Percentiles rank a stretch among this genome's conserved stretches.
These are phyloP conservation scores for Myxozyma geophila DNA, from an alignment of 805 yeast species.

Conservation along the genomic window DNA sequence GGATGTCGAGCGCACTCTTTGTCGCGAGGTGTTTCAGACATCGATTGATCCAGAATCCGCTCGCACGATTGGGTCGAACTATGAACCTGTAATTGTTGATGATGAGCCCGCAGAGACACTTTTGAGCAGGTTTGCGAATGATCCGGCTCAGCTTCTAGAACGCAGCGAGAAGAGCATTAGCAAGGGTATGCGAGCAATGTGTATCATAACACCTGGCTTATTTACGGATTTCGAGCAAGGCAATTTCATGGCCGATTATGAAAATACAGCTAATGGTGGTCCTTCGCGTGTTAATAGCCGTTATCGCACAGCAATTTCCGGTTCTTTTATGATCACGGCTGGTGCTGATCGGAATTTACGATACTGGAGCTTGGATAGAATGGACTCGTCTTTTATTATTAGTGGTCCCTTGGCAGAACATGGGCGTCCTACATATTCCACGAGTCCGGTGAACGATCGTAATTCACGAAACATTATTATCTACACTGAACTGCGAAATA, in stretches of 20 bases:
- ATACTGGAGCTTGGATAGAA: constrained; percentile 46
- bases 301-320: constrained; percentile 11
- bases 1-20: constrained; percentile 70
- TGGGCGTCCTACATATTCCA: constrained; percentile 20
- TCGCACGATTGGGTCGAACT: constrained; percentile 18
- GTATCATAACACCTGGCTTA: constrained; percentile 25
- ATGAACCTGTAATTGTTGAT: constrained; percentile 39
- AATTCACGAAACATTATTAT: constrained; percentile 7
- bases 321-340: constrained; percentile 42
- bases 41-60: constrained; percentile 12
- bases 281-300: neutral
- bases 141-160: constrained; percentile 30
- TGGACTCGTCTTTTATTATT: constrained; percentile 43
- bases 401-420: constrained; percentile 43
- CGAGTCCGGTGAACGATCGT: constrained; percentile 1
- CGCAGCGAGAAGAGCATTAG: constrained; percentile 23
- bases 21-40: constrained; percentile 51
- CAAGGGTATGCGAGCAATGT: constrained; percentile 36
- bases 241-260: constrained; percentile 18
- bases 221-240: constrained; percentile 18
- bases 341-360: constrained; percentile 44
- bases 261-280: neutral
- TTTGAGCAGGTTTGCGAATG: constrained; percentile 38
- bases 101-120: constrained; percentile 33
- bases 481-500: constrained; percentile 19